phyloP scores from a whole-genome alignment of 345 rosid genomes.

The Ricinus communis region DNA sequence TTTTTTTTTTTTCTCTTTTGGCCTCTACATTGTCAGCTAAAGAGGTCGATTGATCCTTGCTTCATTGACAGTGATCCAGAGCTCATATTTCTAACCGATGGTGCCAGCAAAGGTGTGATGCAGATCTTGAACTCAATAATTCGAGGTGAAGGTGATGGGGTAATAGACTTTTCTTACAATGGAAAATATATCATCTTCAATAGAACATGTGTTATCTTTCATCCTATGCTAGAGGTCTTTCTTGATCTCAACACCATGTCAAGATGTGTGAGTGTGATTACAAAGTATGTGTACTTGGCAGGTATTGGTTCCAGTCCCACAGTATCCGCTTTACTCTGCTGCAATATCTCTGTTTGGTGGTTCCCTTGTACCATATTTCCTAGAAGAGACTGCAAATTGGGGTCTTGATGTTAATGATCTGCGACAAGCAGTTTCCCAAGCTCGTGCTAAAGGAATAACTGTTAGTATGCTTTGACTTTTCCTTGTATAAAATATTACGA shows the following conservation, averaged over 20 bases:
- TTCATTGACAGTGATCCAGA: conserved; percentile 78
- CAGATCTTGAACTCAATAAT: conserved; percentile 85
- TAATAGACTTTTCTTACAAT: conserved; percentile 33
- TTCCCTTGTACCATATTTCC: conserved; percentile 87
- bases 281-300: conserved; percentile 28
- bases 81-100: conserved; percentile 92
- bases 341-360: conserved; percentile 85
- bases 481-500: conserved; percentile 12
- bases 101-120: conserved; percentile 99
- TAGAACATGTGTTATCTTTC: background rate
- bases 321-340: conserved; percentile 98
- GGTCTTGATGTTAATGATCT: conserved; percentile 89
- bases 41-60: conserved; percentile 23
- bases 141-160: conserved; percentile 89
- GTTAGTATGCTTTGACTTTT: conserved; percentile 47
- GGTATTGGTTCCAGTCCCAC: conserved; percentile 97
- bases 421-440: conserved; percentile 66
- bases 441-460: conserved; percentile 78
- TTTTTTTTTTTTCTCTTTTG: background rate
- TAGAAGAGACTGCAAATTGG: conserved; percentile 97
- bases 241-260: conserved; percentile 4
- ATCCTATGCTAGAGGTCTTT: conserved; percentile 12
- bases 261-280: conserved; percentile 1
- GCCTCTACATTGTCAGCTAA: conserved; percentile 25
- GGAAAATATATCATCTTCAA: background rate